Evolutionary conservation across 345 rosid genomes (phyloP).

Genomic region (Syzygium oleosum): DNA sequence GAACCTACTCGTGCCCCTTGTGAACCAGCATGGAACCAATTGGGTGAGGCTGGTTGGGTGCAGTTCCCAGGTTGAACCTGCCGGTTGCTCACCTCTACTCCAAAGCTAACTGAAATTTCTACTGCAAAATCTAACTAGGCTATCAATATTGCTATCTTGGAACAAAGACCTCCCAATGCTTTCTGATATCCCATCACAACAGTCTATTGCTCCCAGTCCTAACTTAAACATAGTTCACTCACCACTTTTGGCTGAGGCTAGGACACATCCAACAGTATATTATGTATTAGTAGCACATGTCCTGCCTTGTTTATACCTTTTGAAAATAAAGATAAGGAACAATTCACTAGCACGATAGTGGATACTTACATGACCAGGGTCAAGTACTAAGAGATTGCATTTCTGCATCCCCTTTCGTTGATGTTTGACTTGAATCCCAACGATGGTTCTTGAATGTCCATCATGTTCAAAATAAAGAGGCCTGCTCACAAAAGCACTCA

Average conservation of each 20-base stretch:
- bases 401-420: conserved; percentile 30
- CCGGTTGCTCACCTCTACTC: background rate
- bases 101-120: background rate
- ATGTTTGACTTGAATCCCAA: conserved; percentile 59
- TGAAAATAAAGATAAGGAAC: background rate
- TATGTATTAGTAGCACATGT: background rate
- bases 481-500: conserved; percentile 22
- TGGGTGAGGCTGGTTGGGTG: background rate
- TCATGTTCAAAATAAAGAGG: conserved; percentile 85
- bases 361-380: conserved; percentile 61
- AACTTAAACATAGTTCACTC: background rate
- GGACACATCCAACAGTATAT: background rate
- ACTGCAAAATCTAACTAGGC: background rate
- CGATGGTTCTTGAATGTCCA: conserved; percentile 73
- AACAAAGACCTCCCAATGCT: background rate
- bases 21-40: background rate
- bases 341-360: background rate
- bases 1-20: background rate
- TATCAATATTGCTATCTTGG: background rate
- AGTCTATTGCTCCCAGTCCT: background rate
- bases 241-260: background rate
- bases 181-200: background rate
- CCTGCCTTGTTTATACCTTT: background rate
- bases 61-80: background rate
- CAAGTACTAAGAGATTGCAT: conserved; percentile 57